Base-by-base conservation (phyloP, 1,284 basidiomycete species). In the Naganishia albida region DNA sequence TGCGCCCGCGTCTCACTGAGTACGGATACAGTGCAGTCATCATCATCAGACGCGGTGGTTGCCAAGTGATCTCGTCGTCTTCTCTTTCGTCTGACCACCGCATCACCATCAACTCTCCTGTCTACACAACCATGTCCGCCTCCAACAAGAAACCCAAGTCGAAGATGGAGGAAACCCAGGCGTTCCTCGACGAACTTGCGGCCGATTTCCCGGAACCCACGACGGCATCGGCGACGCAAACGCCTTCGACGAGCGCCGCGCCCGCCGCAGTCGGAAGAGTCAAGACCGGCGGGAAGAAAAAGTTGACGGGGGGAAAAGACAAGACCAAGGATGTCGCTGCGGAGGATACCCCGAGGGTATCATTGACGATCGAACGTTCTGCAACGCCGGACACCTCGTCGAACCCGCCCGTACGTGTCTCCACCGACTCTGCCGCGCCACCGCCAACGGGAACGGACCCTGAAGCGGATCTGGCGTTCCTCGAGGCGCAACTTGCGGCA, bases 181-280 rank as follows among this genome's bases (percentile, higher is more conserved):
- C 88, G 71, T 88, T 95, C 77, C 86, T 96, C 63, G 90, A 93
- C 73, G 90, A 93, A 74, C 88, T 96, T 56, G 91, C 92, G 67
- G 82, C 85, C 20, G 74, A 70, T 16, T 78, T 66, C 46, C 38
- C 55, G 52, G 46, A 65, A 43, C 44, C 66, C n/a, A 20, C 57
- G n/a, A 15, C 62, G 18, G 38, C 64, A 12, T 34, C 70, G 2
- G 43, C 63, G 20, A 38, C 68, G 26, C 64, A 67, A n/a, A 50
- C 67, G 7, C 10, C 40, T 7, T 7, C 63, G 2, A 30, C 50
- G 43, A 54, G 26, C n/a, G 34, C 42, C 8, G 2, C 12, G 7
- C 16, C 42, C 25, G 64, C 64, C 10, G 12, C 13, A 16, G 62
- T 38, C n/a, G 34, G 43, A 25, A 42, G 26, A 10, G 51, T 3